phyloP scores from a whole-genome alignment of 331 rosid genomes.

The Quercus phellos region DNA sequence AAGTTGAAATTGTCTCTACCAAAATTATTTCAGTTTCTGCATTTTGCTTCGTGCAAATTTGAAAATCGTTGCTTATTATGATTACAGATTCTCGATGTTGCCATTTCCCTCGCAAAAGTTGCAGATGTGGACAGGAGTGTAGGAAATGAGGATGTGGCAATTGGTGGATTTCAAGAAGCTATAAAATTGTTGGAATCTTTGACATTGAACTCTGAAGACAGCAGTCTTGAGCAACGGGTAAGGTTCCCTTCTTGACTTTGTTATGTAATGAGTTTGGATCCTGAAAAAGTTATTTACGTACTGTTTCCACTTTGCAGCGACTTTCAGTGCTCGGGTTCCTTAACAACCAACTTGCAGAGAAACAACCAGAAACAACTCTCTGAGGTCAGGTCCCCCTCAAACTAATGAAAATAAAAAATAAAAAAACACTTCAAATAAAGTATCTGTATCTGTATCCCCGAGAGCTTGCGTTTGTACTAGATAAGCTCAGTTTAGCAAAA shows the following conservation, averaged over 20 bases:
- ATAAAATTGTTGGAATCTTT: constrained; percentile 65
- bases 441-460: constrained; percentile 19
- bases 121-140: constrained; percentile 86
- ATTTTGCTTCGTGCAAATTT: constrained; percentile 1
- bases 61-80: constrained; percentile 7
- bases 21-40: constrained; percentile 14
- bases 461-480: constrained; percentile 11
- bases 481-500: constrained; percentile 9
- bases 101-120: constrained; percentile 87
- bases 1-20: too few species aligned
- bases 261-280: not conserved
- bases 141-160: constrained; percentile 68
- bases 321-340: constrained; percentile 77
- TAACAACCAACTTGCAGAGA: constrained; percentile 53
- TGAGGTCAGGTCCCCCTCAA: constrained; percentile 11
- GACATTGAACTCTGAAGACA: constrained; percentile 55
- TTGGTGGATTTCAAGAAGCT: constrained; percentile 77
- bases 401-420: not conserved
- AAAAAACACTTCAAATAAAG: constrained; percentile 6
- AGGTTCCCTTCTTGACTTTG: constrained; percentile 11
- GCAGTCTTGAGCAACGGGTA: constrained; percentile 68
- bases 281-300: constrained; percentile 3
- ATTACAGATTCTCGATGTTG: constrained; percentile 70
- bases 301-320: constrained; percentile 41
- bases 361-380: constrained; percentile 38